Percentiles rank a stretch among this genome's conserved stretches.
phyloP scores from a whole-genome alignment of 2,329 filamentous ascomycete species.

The Beauveria scarabaeidicola region DNA sequence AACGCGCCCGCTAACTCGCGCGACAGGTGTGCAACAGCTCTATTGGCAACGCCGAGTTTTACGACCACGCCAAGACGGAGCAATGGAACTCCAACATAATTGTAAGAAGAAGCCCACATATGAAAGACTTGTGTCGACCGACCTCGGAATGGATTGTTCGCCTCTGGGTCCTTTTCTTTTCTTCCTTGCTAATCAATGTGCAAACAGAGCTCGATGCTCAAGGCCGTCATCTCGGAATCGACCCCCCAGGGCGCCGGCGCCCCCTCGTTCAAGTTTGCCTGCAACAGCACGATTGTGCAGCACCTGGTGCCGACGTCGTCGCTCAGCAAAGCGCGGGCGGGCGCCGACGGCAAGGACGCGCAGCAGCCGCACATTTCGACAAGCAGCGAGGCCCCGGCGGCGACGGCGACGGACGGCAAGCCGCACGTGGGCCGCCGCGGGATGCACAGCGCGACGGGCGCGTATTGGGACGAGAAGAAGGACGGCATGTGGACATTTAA shows the following conservation, averaged over 20 bases:
- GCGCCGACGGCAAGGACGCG: constrained; percentile 38
- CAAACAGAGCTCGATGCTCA: constrained; percentile 63
- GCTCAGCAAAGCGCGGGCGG: constrained; percentile 49
- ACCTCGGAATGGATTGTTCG: not conserved
- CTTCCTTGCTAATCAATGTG: not conserved
- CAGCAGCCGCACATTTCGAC: constrained; percentile 47
- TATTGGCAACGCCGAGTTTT: constrained; percentile 65
- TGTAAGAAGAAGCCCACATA: constrained; percentile 39
- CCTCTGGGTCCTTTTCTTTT: no score
- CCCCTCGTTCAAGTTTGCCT: constrained; percentile 81
- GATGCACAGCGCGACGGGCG: constrained; percentile 79
- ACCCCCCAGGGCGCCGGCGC: constrained; percentile 47
- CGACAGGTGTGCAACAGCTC: constrained; percentile 72
- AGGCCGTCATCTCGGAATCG: constrained; percentile 68
- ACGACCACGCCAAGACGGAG: constrained; percentile 79
- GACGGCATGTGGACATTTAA: constrained; percentile 88
- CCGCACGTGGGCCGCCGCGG: constrained; percentile 74
- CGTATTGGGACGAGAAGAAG: constrained; percentile 86
- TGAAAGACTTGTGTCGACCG: not conserved
- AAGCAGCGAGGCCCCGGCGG: constrained; percentile 43
- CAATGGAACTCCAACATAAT: constrained; percentile 92
- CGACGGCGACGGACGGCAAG: constrained; percentile 53
- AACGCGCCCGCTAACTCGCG: constrained; percentile 9
- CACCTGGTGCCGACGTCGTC: constrained; percentile 66
- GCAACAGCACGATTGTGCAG: constrained; percentile 98